A percentile compares a stretch with the other conserved stretches of the same genome.
phyloP scores from a whole-genome alignment of 2,329 filamentous ascomycete genomes.

The Penicillium sp. region DNA sequence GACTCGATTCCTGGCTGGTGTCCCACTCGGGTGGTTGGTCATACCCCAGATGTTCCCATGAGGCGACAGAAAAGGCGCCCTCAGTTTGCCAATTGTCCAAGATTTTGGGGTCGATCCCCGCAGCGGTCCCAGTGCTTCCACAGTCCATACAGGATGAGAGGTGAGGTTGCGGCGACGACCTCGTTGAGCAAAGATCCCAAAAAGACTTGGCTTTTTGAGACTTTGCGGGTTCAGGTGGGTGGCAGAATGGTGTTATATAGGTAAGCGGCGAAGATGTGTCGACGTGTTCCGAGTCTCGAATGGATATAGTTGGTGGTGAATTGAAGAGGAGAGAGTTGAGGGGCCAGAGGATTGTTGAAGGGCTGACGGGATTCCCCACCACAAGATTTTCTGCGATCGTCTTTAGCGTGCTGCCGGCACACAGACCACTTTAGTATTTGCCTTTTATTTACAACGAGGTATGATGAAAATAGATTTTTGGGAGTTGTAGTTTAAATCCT shows the following conservation, averaged over 20 bases:
- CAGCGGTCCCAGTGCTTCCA: constrained; percentile 37
- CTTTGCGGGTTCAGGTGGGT: constrained; percentile 8
- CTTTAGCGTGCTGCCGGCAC: constrained; percentile 24
- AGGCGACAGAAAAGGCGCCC: constrained; percentile 34
- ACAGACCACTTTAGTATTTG: constrained; percentile 19
- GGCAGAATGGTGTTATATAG: neutral
- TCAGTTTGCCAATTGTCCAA: constrained; percentile 44
- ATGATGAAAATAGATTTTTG: neutral
- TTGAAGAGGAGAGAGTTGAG: constrained; percentile 16
- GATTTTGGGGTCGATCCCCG: constrained; percentile 46
- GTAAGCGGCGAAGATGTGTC: neutral
- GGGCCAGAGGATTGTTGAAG: constrained; percentile 23
- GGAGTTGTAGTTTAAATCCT: no score
- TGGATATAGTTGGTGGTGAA: neutral
- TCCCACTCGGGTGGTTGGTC: constrained; percentile 42
- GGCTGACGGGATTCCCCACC: constrained; percentile 27
- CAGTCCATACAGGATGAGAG: constrained; percentile 39
- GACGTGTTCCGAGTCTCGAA: neutral
- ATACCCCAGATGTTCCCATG: constrained; percentile 39
- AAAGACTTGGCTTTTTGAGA: constrained; percentile 25
- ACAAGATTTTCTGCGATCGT: constrained; percentile 30
- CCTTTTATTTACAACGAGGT: neutral
- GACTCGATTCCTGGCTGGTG: constrained; percentile 41
- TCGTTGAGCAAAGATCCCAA: constrained; percentile 26
- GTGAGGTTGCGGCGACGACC: constrained; percentile 17